Conservation (phyloP, 2,329 filamentous ascomycete genomes). For the Chrysoporthe austroafricana region DNA sequence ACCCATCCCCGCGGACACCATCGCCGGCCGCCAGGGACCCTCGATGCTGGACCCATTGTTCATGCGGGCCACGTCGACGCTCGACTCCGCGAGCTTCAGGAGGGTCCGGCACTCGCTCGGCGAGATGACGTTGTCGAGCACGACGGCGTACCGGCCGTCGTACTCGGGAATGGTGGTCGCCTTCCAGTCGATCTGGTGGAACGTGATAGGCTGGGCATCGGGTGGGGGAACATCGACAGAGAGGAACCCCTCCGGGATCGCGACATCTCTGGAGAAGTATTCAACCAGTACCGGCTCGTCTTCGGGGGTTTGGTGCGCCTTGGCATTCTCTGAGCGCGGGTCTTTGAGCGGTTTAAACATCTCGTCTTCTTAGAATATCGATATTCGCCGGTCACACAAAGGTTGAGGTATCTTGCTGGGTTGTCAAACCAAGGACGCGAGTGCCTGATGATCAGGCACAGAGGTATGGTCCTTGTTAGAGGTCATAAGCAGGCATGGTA, state of each 20-base stretch:
- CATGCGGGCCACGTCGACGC: constrained; percentile 48
- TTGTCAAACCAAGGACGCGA: background rate
- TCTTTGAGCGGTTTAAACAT: constrained; percentile 23
- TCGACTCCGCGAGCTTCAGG: constrained; percentile 53
- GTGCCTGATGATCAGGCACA: background rate
- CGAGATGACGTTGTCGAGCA: constrained; percentile 67
- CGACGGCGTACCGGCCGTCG: constrained; percentile 57
- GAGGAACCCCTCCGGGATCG: constrained; percentile 53
- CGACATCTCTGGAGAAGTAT: constrained; percentile 42
- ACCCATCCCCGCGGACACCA: constrained; percentile 69
- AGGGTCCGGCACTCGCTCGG: constrained; percentile 66
- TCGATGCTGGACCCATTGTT: background rate
- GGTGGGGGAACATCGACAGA: constrained; percentile 41
- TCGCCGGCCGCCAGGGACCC: constrained; percentile 66
- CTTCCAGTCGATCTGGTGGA: constrained; percentile 57
- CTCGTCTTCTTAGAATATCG: background rate
- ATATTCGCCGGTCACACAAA: background rate
- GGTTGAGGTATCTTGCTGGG: background rate
- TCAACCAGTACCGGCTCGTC: constrained; percentile 20
- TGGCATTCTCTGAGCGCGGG: constrained; percentile 22
- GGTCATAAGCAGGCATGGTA: too few relatives aligned
- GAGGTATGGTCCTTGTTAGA: too few relatives aligned
- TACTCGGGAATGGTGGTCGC: constrained; percentile 56
- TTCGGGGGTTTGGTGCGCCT: constrained; percentile 20
- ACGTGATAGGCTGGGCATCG: constrained; percentile 48